Evolutionary conservation across 2,329 filamentous ascomycete species (phyloP), one percentile per base, ranked within the genome.

Genomic region (Fusarium globosum): DNA sequence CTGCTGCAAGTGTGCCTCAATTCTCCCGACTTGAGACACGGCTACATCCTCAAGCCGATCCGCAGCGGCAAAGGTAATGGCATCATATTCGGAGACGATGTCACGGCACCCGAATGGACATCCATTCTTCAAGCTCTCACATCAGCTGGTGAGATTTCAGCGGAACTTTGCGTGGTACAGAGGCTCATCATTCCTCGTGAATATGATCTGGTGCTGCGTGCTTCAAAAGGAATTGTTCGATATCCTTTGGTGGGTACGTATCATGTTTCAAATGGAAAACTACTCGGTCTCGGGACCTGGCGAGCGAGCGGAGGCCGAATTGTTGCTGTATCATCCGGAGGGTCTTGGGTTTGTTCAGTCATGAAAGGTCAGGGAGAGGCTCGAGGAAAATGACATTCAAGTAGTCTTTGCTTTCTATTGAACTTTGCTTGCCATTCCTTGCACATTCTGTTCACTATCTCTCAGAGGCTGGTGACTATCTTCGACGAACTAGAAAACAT

Each of bases 31-130:
- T 21, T 77, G 13, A 79, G 75, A 23, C 49, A 80, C 8, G 45
- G 77, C 2, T 83, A 80, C 66, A 69, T 85, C 1, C 73, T 85
- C 0, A 85, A 85, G 51, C 82, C 82, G 0, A 79, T 82, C 20
- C 80, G 81, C 3, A 77, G 81, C 18, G 83, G 83, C 0, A 83
- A 83, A 48, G 83, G 83, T 0, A 79, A 77, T 2, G 83, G 83
- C 4, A 85, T 85, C 42, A 43, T 83, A 0, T 84, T 85, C 57
- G 81, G 83, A 15, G 80, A 83, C 7, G 81, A 84, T 21, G 16
- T 83, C 7, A 65, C 55, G 23, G 57, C 63, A 1, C 68, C 74
- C 0, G 77, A 79, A 35, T 84, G 82, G 83, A 21, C 65, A 1
- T 35, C 73, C 6, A 62, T 62, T 8, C 39, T 83, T 41, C 46